Conservation (phyloP, 192 early-diverging fungal genomes). For the Podila epicladia region DNA sequence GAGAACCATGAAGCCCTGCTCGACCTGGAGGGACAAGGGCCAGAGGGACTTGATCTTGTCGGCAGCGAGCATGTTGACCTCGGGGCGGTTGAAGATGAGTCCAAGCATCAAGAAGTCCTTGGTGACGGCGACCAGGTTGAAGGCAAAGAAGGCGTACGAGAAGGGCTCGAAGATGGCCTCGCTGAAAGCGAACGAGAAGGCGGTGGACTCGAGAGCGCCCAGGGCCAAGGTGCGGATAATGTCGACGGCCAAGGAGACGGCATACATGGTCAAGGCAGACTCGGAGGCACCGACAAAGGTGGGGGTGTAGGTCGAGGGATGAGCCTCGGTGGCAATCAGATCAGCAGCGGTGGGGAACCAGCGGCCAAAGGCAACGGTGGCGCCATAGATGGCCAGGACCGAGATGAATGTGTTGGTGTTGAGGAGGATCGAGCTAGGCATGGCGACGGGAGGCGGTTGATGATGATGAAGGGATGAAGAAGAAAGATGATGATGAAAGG, state of each 20-base stretch:
- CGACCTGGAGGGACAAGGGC: slow-evolving; percentile 24
- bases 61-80: slow-evolving; percentile 13
- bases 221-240: slow-evolving; percentile 4
- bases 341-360: slow-evolving; percentile 3
- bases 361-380: slow-evolving; percentile 9
- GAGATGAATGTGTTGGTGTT: not conserved
- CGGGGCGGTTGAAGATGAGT: slow-evolving; percentile 17
- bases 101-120: slow-evolving; percentile 44
- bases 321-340: slow-evolving; percentile 13
- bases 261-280: not conserved
- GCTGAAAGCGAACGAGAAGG: slow-evolving; percentile 10
- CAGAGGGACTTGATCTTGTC: slow-evolving; percentile 32
- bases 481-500: not conserved
- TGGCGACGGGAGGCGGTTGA: not conserved
- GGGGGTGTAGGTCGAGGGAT: slow-evolving; percentile 2
- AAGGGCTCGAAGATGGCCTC: slow-evolving; percentile 7
- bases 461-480: not conserved
- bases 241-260: slow-evolving; percentile 3
- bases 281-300: slow-evolving; percentile 4
- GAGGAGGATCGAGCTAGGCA: slow-evolving; percentile 8
- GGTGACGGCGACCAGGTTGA: slow-evolving; percentile 8
- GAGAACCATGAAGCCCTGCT: slow-evolving; percentile 17
- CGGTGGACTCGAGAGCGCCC: slow-evolving; percentile 10
- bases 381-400: slow-evolving; percentile 13
- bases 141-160: slow-evolving; percentile 4